Evolutionary conservation across 1,284 basidiomycete genomes (phyloP), one percentile per base, ranked within the genome.

Genomic region (Trichosporon asahii): DNA sequence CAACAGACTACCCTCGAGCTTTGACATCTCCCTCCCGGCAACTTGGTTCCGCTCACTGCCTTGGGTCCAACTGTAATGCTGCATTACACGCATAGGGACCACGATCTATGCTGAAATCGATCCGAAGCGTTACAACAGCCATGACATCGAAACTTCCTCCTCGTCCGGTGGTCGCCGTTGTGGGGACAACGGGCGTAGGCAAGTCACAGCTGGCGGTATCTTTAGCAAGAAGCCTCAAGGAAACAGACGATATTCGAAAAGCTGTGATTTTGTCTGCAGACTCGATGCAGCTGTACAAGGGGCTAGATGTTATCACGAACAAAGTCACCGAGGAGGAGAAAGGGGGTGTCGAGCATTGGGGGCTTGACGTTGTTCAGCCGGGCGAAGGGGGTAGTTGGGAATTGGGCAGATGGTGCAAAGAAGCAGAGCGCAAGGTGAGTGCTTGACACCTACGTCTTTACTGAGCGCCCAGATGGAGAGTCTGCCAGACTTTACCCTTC

Each of bases 231-330:
- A 86, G 73, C 2, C 66, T 81, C 7, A 35, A 64, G 3, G 18
- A 46, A 2, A 31, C 18, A n/a, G 57, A n/a, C 8, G 29, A 31
- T 11, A 9, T 29, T 11, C 2, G 23, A 7, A 61, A 18, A 2
- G 57, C 27, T 5, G 18, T 76, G 1, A 87, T 98, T 74, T 91
- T 99, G 79, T 98, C 97, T 76, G 93, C 95, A 9, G 97, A 99
- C 84, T 90, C 96, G 11, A 99, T 99, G 95, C 97, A 99, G 83
- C 90, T 95, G 15, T 99, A 99, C 82, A 86, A 86, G n/a, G 95
- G 96, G 0, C 87, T 99, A 77, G 92, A 98, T 80, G 86, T 97
- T 67, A 91, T 98, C 77, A 99, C 97, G 23, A 99, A 99, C 84
- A 99, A 99, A 84, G 88, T 95, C 9, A 90, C 93, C 0, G 73